A percentile compares a stretch with the other conserved stretches of the same genome.
Evolutionary conservation across 108 stramenopile species (phyloP).

Genomic region (Cyclotella distinguenda): DNA sequence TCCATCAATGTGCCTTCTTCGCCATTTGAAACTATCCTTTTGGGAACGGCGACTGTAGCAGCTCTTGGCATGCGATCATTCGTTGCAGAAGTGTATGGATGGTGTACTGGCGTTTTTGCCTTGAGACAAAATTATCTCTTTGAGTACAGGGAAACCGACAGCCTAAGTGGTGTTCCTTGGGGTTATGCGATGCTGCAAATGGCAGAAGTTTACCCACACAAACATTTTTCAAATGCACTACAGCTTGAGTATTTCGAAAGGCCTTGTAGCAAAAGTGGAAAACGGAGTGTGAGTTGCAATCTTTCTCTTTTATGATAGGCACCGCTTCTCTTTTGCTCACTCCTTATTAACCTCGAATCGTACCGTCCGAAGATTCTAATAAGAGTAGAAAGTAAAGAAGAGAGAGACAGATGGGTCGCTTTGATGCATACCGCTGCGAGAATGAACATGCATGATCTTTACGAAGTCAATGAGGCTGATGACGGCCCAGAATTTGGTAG

Average conservation of each 20-base stretch:
- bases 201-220: constrained; percentile 49
- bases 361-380: constrained; percentile 53
- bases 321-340: constrained; percentile 5
- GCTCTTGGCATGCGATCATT: constrained; percentile 47
- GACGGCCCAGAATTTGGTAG: constrained; percentile 51
- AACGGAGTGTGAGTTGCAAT: constrained; percentile 49
- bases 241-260: constrained; percentile 74
- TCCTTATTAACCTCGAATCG: neutral
- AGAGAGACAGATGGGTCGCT: constrained; percentile 68
- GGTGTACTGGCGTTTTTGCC: constrained; percentile 62
- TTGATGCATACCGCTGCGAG: constrained; percentile 63
- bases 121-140: constrained; percentile 80
- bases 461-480: constrained; percentile 56
- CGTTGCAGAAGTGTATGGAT: constrained; percentile 50
- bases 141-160: constrained; percentile 58
- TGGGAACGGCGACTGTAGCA: constrained; percentile 66
- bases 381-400: constrained; percentile 53
- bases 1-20: constrained; percentile 14
- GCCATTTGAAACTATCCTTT: constrained; percentile 53
- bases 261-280: constrained; percentile 71
- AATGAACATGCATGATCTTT: constrained; percentile 63
- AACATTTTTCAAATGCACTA: constrained; percentile 63
- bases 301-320: too few relatives aligned
- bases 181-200: constrained; percentile 72
- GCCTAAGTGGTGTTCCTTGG: constrained; percentile 52